These are phyloP conservation scores for Trypethelium eluteriae DNA, from an alignment of 495 filamentous ascomycete genomes.

Conservation along the genomic window DNA sequence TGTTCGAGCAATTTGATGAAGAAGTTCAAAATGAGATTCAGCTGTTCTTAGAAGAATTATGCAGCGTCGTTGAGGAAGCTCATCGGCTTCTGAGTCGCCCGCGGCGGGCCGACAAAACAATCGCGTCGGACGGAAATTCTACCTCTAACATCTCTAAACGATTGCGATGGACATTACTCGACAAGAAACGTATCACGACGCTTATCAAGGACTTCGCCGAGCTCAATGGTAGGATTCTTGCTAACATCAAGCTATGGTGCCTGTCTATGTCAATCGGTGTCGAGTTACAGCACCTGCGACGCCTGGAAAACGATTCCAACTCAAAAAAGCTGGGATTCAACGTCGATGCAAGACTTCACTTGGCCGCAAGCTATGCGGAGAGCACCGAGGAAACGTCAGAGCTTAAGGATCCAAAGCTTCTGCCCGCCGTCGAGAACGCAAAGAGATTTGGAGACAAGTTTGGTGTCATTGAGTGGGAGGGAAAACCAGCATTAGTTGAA, in stretches of 20 bases:
- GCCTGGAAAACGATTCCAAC: constrained; percentile 22
- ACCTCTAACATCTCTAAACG: neutral
- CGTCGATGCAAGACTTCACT: constrained; percentile 25
- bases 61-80: constrained; percentile 12
- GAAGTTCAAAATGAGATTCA: constrained; percentile 14
- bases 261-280: constrained; percentile 23
- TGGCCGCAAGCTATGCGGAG: constrained; percentile 18
- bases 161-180: constrained; percentile 28
- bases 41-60: constrained; percentile 5
- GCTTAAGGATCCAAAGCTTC: constrained; percentile 9
- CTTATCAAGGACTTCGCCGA: constrained; percentile 27
- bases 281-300: constrained; percentile 24
- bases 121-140: neutral
- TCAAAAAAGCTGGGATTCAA: constrained; percentile 14
- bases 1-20: constrained; percentile 16
- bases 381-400: constrained; percentile 16
- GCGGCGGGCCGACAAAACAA: neutral
- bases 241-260: constrained; percentile 29
- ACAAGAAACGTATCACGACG: constrained; percentile 29
- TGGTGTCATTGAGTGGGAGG: constrained; percentile 14
- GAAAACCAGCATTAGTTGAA: constrained; percentile 5
- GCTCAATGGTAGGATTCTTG: constrained; percentile 27
- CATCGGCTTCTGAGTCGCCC: constrained; percentile 14
- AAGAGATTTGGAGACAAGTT: constrained; percentile 16
- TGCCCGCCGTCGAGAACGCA: neutral